Conservation (phyloP, 2,329 filamentous ascomycete genomes). For the Pseudocercospora fijiensis region DNA sequence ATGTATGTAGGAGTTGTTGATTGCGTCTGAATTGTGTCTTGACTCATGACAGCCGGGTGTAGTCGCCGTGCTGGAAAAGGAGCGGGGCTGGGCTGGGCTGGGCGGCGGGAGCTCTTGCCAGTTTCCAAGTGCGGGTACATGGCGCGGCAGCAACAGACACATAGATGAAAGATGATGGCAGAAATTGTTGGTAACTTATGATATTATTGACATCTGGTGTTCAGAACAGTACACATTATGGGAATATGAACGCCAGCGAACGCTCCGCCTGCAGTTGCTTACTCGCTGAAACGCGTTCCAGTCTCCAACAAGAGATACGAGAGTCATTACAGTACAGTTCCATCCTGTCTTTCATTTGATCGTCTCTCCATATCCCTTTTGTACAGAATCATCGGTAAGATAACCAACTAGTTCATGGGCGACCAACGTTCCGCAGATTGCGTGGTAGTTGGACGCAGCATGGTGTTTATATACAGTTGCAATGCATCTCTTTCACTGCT, state of each 20-base stretch:
- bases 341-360: not conserved
- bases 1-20: too few relatives aligned
- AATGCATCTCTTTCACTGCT: not conserved
- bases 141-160: not conserved
- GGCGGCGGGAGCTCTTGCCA: not conserved
- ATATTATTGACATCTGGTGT: not conserved
- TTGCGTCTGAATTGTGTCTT: not conserved
- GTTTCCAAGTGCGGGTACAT: not conserved
- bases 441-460: not conserved
- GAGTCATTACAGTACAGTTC: conserved; percentile 8
- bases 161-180: too few relatives aligned
- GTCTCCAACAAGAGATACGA: not conserved
- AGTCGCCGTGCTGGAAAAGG: not conserved
- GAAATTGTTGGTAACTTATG: not conserved
- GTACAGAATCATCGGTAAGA: not conserved
- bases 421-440: not conserved
- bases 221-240: not conserved
- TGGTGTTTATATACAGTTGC: not conserved
- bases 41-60: not conserved
- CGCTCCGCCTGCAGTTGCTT: not conserved
- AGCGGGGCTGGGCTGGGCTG: not conserved
- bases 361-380: not conserved
- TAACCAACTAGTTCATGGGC: not conserved
- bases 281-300: not conserved
- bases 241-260: not conserved